Conservation (phyloP, 1,139 yeast species). For the Wickerhamomyces sp. region DNA sequence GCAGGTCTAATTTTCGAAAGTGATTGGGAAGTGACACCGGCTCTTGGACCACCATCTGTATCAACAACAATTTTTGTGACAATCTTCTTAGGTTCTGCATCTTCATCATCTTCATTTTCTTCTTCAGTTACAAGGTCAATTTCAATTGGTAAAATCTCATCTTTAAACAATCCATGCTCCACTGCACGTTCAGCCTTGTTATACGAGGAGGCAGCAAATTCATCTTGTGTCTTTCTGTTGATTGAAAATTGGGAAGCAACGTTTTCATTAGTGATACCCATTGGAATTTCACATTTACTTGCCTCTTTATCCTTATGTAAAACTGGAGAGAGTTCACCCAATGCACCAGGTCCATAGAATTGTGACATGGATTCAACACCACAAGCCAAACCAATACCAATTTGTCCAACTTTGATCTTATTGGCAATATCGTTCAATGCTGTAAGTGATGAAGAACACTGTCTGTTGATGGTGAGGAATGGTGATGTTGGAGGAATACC, state of each 20-base stretch:
- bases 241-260: slow-evolving; percentile 59
- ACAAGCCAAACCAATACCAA: slow-evolving; percentile 83
- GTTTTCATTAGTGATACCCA: slow-evolving; percentile 89
- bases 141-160: slow-evolving; percentile 80
- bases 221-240: slow-evolving; percentile 74
- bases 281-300: slow-evolving; percentile 69
- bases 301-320: slow-evolving; percentile 41
- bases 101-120: slow-evolving; percentile 36
- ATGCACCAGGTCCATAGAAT: slow-evolving; percentile 72
- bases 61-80: slow-evolving; percentile 42
- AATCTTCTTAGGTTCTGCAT: slow-evolving; percentile 13
- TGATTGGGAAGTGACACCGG: slow-evolving; percentile 75
- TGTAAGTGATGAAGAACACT: slow-evolving; percentile 91
- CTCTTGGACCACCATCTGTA: slow-evolving; percentile 89
- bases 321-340: slow-evolving; percentile 56
- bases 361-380: slow-evolving; percentile 93
- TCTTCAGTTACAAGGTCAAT: slow-evolving; percentile 44
- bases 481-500: slow-evolving; percentile 71
- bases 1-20: slow-evolving; percentile 79
- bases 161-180: slow-evolving; percentile 65
- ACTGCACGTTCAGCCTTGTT: slow-evolving; percentile 77
- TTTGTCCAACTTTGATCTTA: slow-evolving; percentile 82
- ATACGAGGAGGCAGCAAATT: slow-evolving; percentile 83
- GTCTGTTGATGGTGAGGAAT: slow-evolving; percentile 82
- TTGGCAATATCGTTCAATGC: slow-evolving; percentile 87